Percentiles rank a stretch among this genome's conserved stretches.
Conservation (phyloP, 1,284 basidiomycete species). For the Cryptococcus hybrid region DNA sequence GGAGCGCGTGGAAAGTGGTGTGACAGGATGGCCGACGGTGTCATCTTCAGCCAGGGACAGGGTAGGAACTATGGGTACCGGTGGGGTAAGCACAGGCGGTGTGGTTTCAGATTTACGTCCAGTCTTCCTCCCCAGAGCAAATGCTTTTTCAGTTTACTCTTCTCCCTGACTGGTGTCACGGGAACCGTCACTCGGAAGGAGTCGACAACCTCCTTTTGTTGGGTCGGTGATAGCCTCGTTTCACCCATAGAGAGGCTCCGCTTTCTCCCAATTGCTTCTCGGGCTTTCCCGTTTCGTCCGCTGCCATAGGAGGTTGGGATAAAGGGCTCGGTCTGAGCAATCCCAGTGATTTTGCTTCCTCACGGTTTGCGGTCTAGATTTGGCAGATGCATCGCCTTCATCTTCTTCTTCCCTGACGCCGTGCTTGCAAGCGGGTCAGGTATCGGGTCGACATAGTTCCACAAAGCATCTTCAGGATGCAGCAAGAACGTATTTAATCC, state of each 20-base stretch:
- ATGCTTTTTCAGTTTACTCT: constrained; percentile 12
- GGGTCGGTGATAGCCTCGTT: constrained; percentile 2
- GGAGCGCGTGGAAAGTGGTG: constrained; percentile 27
- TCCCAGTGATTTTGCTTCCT: constrained; percentile 5
- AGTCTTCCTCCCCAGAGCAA: constrained; percentile 11
- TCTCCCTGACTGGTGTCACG: constrained; percentile 7
- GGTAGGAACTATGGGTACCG: background rate
- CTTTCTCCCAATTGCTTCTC: background rate
- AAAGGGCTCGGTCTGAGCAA: constrained; percentile 18
- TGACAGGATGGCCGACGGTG: constrained; percentile 6
- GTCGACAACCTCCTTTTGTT: constrained; percentile 5
- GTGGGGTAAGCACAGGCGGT: background rate
- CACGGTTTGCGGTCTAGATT: background rate
- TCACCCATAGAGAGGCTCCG: constrained; percentile 7
- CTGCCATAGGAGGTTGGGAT: constrained; percentile 26
- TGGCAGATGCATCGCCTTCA: background rate
- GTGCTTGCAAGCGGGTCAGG: constrained; percentile 9
- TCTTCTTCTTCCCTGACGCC: constrained; percentile 1
- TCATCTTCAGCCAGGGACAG: constrained; percentile 3
- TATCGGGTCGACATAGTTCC: constrained; percentile 32
- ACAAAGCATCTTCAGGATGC: constrained; percentile 35
- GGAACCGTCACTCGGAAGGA: constrained; percentile 3
- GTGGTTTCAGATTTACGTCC: background rate
- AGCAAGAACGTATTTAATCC: constrained; percentile 41
- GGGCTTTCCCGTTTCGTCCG: constrained; percentile 8